A percentile compares a stretch with the other conserved stretches of the same genome.
Conservation (phyloP, 1,139 yeast species). For the Trichomonascaceae sp. region DNA sequence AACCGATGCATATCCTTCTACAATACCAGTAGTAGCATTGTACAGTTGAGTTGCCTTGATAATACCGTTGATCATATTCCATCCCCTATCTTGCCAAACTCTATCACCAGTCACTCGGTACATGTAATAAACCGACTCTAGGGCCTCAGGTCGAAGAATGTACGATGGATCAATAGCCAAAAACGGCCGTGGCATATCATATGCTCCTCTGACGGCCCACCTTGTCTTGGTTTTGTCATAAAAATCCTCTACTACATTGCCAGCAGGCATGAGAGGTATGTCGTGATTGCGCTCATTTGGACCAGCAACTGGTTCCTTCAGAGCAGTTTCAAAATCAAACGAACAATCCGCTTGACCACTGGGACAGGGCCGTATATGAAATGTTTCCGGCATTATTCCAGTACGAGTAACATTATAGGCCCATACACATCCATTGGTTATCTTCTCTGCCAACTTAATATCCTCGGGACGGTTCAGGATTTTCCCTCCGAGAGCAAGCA, state of each 20-base stretch:
- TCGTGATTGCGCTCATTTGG: not conserved
- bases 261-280: slow-evolving; percentile 6
- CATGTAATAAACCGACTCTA: slow-evolving; percentile 68
- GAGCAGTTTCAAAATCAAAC: slow-evolving; percentile 20
- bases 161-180: slow-evolving; percentile 43
- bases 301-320: slow-evolving; percentile 4
- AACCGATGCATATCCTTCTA: slow-evolving; percentile 42
- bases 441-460: slow-evolving; percentile 50
- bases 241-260: not conserved
- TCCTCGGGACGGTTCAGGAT: slow-evolving; percentile 47
- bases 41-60: slow-evolving; percentile 26
- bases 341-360: slow-evolving; percentile 24
- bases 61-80: slow-evolving; percentile 54
- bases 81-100: slow-evolving; percentile 65
- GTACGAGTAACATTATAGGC: slow-evolving; percentile 45
- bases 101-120: slow-evolving; percentile 69
- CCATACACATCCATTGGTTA: slow-evolving; percentile 64
- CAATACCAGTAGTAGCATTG: slow-evolving; percentile 36
- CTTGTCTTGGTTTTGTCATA: slow-evolving; percentile 40
- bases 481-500: slow-evolving; percentile 62
- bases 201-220: slow-evolving; percentile 28
- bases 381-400: slow-evolving; percentile 42
- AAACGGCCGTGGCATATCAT: slow-evolving; percentile 34
- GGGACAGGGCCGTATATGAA: slow-evolving; percentile 36
- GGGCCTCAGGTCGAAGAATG: slow-evolving; percentile 66